Evolutionary conservation across 2,329 filamentous ascomycete species (phyloP).

Genomic region (Macrophomina phaseolina): DNA sequence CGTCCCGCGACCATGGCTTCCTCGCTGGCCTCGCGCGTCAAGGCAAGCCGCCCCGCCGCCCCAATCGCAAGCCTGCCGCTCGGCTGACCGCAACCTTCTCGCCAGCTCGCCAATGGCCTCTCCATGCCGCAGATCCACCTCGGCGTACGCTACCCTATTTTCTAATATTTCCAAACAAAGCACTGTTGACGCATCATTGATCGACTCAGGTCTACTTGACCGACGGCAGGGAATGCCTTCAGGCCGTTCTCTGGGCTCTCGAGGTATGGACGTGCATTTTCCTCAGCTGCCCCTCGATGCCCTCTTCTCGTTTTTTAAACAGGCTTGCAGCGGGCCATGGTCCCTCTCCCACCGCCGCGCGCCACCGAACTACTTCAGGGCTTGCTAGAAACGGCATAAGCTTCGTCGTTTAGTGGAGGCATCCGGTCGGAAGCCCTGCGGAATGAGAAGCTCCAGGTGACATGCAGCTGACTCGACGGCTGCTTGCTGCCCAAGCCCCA

Average conservation of each 20-base stretch:
- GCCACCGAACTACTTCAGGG: not conserved
- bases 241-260: constrained; percentile 64
- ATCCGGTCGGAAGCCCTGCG: not conserved
- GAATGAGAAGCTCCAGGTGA: not conserved
- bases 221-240: constrained; percentile 63
- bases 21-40: constrained; percentile 52
- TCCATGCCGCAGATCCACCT: constrained; percentile 75
- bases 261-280: constrained; percentile 40
- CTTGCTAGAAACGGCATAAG: not conserved
- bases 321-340: not conserved
- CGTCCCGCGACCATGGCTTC: constrained; percentile 31
- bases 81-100: constrained; percentile 33
- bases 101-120: constrained; percentile 64
- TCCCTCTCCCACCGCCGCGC: not conserved
- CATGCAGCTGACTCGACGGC: constrained; percentile 18
- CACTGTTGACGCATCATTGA: not conserved
- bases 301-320: not conserved
- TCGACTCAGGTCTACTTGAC: constrained; percentile 66
- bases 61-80: not conserved
- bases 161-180: not conserved
- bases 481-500: constrained; percentile 1
- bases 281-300: not conserved
- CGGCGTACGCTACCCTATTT: constrained; percentile 46
- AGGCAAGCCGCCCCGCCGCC: constrained; percentile 36
- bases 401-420: not conserved